A percentile compares a stretch with the other conserved stretches of the same genome.
Evolutionary conservation across 2,329 filamentous ascomycete genomes (phyloP).

Genomic region (Plectosphaerella cucumerina): DNA sequence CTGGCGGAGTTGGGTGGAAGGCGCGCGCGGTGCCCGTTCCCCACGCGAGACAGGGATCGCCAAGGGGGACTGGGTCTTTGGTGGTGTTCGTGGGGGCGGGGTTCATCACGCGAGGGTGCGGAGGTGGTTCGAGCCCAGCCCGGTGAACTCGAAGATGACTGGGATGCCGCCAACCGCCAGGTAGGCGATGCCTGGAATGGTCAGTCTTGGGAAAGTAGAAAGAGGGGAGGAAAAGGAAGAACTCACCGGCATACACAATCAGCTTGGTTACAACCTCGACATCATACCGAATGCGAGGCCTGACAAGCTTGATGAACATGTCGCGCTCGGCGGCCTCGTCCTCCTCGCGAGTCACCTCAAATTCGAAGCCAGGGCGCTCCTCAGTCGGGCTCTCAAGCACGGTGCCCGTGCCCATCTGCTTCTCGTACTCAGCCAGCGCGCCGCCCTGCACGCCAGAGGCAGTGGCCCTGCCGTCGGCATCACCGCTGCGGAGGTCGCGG

Average conservation of each 20-base stretch:
- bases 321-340: conserved; percentile 64
- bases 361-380: conserved; percentile 27
- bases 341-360: conserved; percentile 31
- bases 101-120: conserved; percentile 7
- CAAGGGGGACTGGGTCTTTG: too few relatives aligned
- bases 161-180: conserved; percentile 74
- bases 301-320: conserved; percentile 79
- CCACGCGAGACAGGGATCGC: too few relatives aligned
- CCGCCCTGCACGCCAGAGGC: conserved; percentile 42
- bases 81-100: too few relatives aligned
- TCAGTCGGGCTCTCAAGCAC: conserved; percentile 30
- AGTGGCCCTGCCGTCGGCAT: conserved; percentile 26
- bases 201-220: conserved; percentile 8
- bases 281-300: conserved; percentile 88
- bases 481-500: conserved; percentile 35
- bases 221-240: conserved; percentile 1
- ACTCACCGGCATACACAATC: conserved; percentile 84
- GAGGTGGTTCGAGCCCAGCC: conserved; percentile 41
- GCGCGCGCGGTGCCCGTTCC: too few relatives aligned
- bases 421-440: conserved; percentile 61
- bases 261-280: conserved; percentile 98
- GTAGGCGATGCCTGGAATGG: conserved; percentile 68
- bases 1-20: too few relatives aligned
- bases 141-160: conserved; percentile 62
- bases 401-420: conserved; percentile 67